phyloP scores from a whole-genome alignment of 2,329 filamentous ascomycete genomes.

The Chrysoporthe deuterocubensis region DNA sequence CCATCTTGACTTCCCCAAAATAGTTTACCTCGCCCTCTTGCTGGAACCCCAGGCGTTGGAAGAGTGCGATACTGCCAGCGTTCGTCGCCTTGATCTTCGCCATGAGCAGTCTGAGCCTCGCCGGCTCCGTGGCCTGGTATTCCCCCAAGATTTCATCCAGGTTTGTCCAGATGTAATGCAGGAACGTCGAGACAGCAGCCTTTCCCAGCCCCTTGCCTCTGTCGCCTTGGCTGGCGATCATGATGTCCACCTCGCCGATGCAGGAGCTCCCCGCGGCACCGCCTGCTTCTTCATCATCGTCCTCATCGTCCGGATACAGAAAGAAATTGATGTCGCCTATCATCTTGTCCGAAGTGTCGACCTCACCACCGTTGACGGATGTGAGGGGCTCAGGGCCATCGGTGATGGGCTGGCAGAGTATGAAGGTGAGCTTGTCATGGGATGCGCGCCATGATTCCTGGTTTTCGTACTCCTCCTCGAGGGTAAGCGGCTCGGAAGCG shows the following conservation, averaged over 20 bases:
- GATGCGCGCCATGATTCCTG: constrained; percentile 85
- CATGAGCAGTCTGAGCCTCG: constrained; percentile 37
- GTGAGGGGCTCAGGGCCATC: not conserved
- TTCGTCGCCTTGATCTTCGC: constrained; percentile 60
- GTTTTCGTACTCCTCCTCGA: constrained; percentile 87
- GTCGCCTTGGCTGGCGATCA: constrained; percentile 69
- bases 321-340: constrained; percentile 84
- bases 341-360: constrained; percentile 64
- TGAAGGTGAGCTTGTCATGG: constrained; percentile 89
- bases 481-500: constrained; percentile 80
- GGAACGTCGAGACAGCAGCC: constrained; percentile 67
- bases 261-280: constrained; percentile 31
- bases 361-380: constrained; percentile 42
- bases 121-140: constrained; percentile 41
- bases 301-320: constrained; percentile 63
- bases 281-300: constrained; percentile 45
- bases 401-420: constrained; percentile 65
- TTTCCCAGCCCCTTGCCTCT: constrained; percentile 69
- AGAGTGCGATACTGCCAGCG: constrained; percentile 53
- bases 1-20: constrained; percentile 62
- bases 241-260: constrained; percentile 81
- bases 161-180: constrained; percentile 68
- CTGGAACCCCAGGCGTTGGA: constrained; percentile 55
- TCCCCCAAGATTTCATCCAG: constrained; percentile 60
- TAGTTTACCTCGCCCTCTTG: constrained; percentile 60